A percentile compares a stretch with the other conserved stretches of the same genome.
Evolutionary conservation across 495 filamentous ascomycete genomes (phyloP).

Genomic region (Neurospora sublineolata): DNA sequence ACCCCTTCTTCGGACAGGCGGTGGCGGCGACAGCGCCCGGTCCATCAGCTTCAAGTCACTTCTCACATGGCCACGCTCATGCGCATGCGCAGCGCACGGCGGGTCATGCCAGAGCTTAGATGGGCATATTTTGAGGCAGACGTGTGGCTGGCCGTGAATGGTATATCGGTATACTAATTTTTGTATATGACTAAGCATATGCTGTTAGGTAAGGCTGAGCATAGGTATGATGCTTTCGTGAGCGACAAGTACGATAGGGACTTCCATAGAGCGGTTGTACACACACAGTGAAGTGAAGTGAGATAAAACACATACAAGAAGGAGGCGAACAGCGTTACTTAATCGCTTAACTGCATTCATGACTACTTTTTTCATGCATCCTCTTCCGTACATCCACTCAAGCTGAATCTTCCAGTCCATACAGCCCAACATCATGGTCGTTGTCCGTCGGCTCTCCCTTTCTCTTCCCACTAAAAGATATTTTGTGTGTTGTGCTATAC

Average conservation of each 20-base stretch:
- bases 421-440: background rate
- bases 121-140: background rate
- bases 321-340: background rate
- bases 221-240: background rate
- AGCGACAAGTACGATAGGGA: background rate
- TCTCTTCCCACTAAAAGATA: background rate
- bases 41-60: background rate
- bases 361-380: background rate
- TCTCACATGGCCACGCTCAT: background rate
- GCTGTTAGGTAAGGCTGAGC: background rate
- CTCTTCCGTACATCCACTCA: background rate
- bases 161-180: background rate
- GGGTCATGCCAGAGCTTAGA: background rate
- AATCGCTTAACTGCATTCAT: background rate
- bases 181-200: background rate
- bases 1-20: slow-evolving; percentile 54
- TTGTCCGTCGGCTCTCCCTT: background rate
- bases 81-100: background rate
- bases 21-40: background rate
- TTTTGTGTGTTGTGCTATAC: background rate
- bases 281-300: background rate
- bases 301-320: background rate
- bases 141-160: background rate
- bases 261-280: background rate
- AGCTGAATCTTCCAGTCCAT: background rate